phyloP scores from a whole-genome alignment of 768 basidiomycete species.

The Pluteus cervinus region DNA sequence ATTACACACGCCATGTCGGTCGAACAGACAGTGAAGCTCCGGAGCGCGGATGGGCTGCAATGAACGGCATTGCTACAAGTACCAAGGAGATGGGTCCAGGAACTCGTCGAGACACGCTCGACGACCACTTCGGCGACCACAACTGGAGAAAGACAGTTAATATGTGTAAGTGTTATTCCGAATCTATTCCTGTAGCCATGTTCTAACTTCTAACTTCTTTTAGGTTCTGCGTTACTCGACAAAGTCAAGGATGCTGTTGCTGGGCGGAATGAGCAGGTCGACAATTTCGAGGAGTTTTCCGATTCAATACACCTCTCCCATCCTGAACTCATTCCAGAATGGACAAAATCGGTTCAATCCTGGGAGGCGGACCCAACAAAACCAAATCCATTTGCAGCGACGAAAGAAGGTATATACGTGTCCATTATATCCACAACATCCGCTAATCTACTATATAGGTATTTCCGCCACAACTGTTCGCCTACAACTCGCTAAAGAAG shows the following conservation, averaged over 20 bases:
- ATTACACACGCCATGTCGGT: constrained; percentile 14
- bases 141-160: constrained; percentile 7
- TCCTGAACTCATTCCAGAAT: constrained; percentile 5
- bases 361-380: constrained; percentile 17
- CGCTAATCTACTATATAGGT: constrained; percentile 2
- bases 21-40: constrained; percentile 24
- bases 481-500: constrained; percentile 17
- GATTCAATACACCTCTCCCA: not conserved
- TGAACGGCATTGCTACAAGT: constrained; percentile 17
- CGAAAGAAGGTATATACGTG: constrained; percentile 3
- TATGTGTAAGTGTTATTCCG: not conserved
- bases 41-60: constrained; percentile 21
- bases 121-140: constrained; percentile 17
- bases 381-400: constrained; percentile 14
- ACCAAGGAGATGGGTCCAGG: constrained; percentile 28
- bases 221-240: constrained; percentile 5
- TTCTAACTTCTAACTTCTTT: not conserved
- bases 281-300: constrained; percentile 9
- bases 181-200: not conserved
- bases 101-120: constrained; percentile 17
- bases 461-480: constrained; percentile 12
- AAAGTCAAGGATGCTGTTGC: constrained; percentile 11
- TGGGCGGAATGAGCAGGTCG: constrained; percentile 4
- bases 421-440: not conserved
- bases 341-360: constrained; percentile 12